Evolutionary conservation across 2,329 filamentous ascomycete genomes (phyloP), one percentile per base, ranked within the genome.

Genomic region (Cordyceps pruinosa): DNA sequence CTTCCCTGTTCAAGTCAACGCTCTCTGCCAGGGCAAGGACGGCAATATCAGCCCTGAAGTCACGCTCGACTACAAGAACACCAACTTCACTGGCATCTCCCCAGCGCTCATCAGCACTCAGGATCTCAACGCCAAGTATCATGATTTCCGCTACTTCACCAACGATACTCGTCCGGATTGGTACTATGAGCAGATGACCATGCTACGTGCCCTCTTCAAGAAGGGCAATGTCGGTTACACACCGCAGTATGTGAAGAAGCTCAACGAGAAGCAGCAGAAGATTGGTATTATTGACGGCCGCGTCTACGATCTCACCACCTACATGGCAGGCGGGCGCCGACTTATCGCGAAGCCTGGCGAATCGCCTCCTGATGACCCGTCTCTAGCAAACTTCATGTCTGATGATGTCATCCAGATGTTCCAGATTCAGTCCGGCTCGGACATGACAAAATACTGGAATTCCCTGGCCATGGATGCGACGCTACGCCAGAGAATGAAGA

Each of bases 1-100:
- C 12, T 99, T 99, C 75, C 94, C 95, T 0, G 80, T 99, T 1
- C 94, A 99, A 70, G 93, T 99, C 17, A 95, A 88, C 5, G 91
- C 93, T 44, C 80, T 99, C 37, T 99, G 94, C 72, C 82, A 88
- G 59, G 94, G 93, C 58, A 83, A 81, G 32, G 78, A 85, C 62
- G 89, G 87, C 23, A 68, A 66, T 1, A 75, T 85, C 44, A 80
- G 90, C 66, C 81, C 82, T 4, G 80, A 84, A 42, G 89, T 99
- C n/a, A 87, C 88, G 47, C 80, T 99, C 28, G 88, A 93, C 70
- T 97, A 93, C 73, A 85, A 85, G 62, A 83, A 79, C 37, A 84
- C 83, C 60, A 99, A 99, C 70, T 78, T 86, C 56, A 83, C 84
- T 15, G 87, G 86, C 19, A 53, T 58, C 10, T 81, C 83, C 13